These are phyloP conservation scores for Crotalaria pallida DNA, from an alignment of 306 rosid genomes.

Conservation along the genomic window DNA sequence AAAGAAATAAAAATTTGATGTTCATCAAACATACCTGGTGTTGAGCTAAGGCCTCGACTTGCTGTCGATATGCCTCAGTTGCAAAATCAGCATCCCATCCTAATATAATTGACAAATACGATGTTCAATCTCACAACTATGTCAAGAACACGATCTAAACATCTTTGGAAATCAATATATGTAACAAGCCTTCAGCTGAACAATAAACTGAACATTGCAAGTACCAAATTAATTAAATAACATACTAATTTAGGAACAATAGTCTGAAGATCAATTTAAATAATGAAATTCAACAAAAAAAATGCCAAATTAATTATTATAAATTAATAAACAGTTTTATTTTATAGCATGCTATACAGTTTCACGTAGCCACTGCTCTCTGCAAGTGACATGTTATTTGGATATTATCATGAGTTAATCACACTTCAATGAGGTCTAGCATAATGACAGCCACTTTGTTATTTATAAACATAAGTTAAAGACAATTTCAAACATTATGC, in stretches of 20 bases:
- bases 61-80: conserved; percentile 94
- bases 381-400: background rate
- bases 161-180: conserved; percentile 2
- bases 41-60: conserved; percentile 93
- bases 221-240: too few relatives aligned
- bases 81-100: conserved; percentile 99
- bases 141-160: conserved; percentile 4
- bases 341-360: background rate
- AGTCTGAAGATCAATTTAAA: background rate
- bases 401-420: background rate
- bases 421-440: conserved; percentile 7
- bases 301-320: background rate
- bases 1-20: background rate
- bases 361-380: background rate
- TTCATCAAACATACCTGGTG: conserved; percentile 60
- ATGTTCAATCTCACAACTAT: conserved; percentile 24
- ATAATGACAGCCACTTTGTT: background rate
- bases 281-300: background rate
- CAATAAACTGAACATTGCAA: background rate
- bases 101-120: conserved; percentile 25
- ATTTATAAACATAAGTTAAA: conserved; percentile 6
- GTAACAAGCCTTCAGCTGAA: conserved; percentile 2
- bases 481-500: background rate
- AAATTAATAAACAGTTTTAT: background rate
- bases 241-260: too few relatives aligned